phyloP scores from a whole-genome alignment of 2,329 filamentous ascomycete genomes.

The Fusarium chuoi region DNA sequence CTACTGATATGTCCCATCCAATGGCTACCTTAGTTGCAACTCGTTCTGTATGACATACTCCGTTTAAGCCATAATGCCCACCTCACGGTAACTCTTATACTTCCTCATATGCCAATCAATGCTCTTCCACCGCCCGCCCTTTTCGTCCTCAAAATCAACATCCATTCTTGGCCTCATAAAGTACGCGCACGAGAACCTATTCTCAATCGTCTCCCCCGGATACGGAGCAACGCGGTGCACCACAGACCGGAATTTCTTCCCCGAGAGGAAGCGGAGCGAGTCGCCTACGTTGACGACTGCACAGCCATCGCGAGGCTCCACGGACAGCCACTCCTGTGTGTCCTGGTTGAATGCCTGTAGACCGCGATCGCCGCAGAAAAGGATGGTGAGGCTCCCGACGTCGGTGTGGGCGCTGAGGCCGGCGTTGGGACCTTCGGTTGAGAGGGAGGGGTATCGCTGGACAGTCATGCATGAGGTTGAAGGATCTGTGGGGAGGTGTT shows the following conservation, averaged over 20 bases:
- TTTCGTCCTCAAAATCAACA: background rate
- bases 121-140: background rate
- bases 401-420: background rate
- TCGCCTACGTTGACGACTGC: background rate
- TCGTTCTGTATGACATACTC: background rate
- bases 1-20: too few species aligned
- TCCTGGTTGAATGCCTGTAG: background rate
- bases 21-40: too few species aligned
- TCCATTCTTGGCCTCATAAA: background rate
- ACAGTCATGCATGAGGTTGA: background rate
- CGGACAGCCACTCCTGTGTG: background rate
- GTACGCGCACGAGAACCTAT: background rate
- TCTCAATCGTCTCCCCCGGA: background rate
- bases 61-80: background rate
- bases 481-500: background rate
- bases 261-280: background rate
- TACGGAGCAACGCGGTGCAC: background rate
- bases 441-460: background rate
- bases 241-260: background rate
- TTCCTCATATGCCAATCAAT: background rate
- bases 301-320: background rate
- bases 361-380: background rate
- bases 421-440: background rate
- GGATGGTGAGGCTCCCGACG: background rate
- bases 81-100: background rate